Percentiles rank a stretch among this genome's conserved stretches.
Conservation (phyloP, 78 protist species). For the Guillardia theta region DNA sequence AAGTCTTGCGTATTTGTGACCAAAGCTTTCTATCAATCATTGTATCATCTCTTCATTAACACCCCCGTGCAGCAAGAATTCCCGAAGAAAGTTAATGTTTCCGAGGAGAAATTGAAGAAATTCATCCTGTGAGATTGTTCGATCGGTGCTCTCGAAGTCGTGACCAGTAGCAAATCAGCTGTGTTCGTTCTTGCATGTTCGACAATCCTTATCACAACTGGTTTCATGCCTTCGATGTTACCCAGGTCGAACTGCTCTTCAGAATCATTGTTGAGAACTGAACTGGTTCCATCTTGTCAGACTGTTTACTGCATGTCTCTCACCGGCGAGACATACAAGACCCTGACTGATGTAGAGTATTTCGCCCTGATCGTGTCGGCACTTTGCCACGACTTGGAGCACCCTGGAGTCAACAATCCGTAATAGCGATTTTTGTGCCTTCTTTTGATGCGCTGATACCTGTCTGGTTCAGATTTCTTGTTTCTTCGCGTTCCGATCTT, state of each 20-base stretch:
- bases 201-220: constrained; percentile 33
- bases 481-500: neutral
- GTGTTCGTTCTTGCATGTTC: neutral
- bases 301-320: neutral
- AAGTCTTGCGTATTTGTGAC: no score
- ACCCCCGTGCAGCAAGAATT: neutral
- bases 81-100: neutral
- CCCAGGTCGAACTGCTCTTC: neutral
- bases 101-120: neutral
- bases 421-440: no score
- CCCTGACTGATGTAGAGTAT: neutral
- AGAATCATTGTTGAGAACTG: no score
- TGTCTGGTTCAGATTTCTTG: no score
- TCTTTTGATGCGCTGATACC: no score
- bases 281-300: neutral
- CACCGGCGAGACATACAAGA: neutral
- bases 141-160: neutral
- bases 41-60: no score
- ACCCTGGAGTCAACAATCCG: neutral
- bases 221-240: neutral
- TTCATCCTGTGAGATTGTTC: neutral
- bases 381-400: constrained; percentile 31
- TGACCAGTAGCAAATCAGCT: neutral
- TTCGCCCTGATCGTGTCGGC: neutral
- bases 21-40: no score